Evolutionary conservation across 345 rosid species (phyloP).

Genomic region (Physaria fendleri): DNA sequence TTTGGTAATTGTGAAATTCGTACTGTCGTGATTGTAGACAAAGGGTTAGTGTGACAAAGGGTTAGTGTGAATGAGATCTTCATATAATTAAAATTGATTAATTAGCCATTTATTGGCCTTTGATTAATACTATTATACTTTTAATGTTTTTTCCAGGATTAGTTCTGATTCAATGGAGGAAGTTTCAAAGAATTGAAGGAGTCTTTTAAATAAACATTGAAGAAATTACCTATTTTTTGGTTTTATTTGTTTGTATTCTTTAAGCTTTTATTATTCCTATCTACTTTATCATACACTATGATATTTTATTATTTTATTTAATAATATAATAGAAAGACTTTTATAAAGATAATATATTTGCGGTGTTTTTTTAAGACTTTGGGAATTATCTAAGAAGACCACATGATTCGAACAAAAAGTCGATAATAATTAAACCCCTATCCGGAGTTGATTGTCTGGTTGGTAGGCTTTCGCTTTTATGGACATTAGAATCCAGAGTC

Average conservation of each 20-base stretch:
- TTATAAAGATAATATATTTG: no score
- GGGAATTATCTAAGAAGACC: no score
- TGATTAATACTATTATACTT: not conserved
- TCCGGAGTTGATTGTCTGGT: no score
- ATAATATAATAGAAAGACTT: no score
- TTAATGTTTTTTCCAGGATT: conserved; percentile 18
- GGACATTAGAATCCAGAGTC: no score
- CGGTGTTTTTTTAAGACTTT: no score
- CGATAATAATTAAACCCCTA: no score
- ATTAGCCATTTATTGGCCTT: conserved; percentile 3
- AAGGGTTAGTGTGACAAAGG: conserved; percentile 30
- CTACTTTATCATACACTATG: no score
- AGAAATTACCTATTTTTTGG: not conserved
- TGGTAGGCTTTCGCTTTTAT: no score
- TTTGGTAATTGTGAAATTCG: conserved; percentile 33
- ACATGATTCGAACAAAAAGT: no score
- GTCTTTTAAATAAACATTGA: not conserved
- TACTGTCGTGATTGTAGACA: conserved; percentile 29
- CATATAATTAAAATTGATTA: not conserved
- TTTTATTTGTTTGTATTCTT: conserved; percentile 18
- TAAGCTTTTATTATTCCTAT: not conserved
- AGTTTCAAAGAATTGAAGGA: conserved; percentile 2
- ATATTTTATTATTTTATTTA: no score
- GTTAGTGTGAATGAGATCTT: conserved; percentile 15
- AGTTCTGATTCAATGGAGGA: conserved; percentile 10